Base-by-base conservation (phyloP, 2,329 filamentous ascomycete genomes). In the Escovopsis sp. region DNA sequence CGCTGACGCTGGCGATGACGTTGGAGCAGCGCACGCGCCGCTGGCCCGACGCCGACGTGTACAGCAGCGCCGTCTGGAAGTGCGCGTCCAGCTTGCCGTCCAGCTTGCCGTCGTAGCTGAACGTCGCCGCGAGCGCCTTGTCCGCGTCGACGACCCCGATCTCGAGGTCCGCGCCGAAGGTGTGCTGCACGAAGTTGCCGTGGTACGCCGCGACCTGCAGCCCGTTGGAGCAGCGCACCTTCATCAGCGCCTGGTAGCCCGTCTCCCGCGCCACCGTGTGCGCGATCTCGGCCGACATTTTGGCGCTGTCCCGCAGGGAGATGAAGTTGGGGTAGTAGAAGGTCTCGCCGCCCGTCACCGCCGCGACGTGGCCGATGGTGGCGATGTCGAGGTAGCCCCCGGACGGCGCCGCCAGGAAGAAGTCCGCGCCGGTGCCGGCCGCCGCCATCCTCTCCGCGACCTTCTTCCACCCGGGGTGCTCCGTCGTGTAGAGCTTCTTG, bases 281-380 rank as follows among this genome's bases (percentile, higher is more conserved):
- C 51, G 80, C 77, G 49, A 98, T 78, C 64, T 98, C 91, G 39
- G 82, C 75, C 3, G 81, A 82, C 34, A 98, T 66, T 65, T 89
- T 93, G 43, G 85, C 71, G 36, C 81, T 78, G 60, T 98, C 91
- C 33, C 91, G 77, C 7, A 84, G 84, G 7, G 82, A 78, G 45
- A 94, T 80, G 66, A 94, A 98, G 60, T 96, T 98, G 38, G 91
- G 88, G 59, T 94, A 98, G 64, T 94, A 95, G 63, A 88, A 98
- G 0, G 82, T 85, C 60, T 98, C 91, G 48, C 91, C 91, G 45
- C 91, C 91, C n/a, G 86, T 94, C 28, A 83, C 80, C 36, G 86
- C 79, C 30, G 91, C 77, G 19, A 94, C 75, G 60, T 94, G 83
- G 36, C 88, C 85, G 52, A 96, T 82, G 3, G 89, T 94, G 32